Evolutionary conservation across 169 alveolate species (phyloP).

Genomic region (Perkinsus chesapeaki): DNA sequence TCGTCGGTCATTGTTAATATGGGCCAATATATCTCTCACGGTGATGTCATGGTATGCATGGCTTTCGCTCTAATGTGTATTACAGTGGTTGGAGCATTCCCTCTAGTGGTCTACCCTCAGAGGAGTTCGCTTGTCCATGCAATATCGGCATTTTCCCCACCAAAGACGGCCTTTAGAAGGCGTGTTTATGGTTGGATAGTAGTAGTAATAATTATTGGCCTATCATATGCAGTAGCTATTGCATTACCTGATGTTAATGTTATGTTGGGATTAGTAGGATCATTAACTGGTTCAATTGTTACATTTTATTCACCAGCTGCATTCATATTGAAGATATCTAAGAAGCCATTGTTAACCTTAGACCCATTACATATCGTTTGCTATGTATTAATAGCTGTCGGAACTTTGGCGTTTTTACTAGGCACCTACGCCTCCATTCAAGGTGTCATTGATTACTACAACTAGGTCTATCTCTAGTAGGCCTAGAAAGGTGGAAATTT

Average conservation of each 20-base stretch:
- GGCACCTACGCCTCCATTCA: neutral
- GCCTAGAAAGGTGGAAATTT: too few species aligned
- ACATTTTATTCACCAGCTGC: neutral
- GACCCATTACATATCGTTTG: neutral
- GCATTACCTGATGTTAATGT: neutral
- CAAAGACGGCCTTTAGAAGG: neutral
- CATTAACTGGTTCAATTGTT: neutral
- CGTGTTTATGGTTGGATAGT: neutral
- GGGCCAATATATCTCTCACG: neutral
- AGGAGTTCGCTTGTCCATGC: neutral
- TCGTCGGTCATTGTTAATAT: neutral
- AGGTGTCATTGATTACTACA: neutral
- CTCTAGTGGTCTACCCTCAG: conserved; percentile 1
- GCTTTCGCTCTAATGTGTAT: neutral
- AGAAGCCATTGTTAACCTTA: neutral
- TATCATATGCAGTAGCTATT: neutral
- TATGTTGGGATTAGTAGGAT: neutral
- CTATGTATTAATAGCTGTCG: neutral
- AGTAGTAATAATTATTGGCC: neutral
- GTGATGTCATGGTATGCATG: neutral
- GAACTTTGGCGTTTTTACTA: neutral
- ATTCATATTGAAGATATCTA: neutral
- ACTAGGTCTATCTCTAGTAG: neutral
- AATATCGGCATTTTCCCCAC: neutral
- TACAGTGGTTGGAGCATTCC: neutral